Percentiles rank a stretch among this genome's conserved stretches.
These are phyloP conservation scores for Aspergillus neotritici DNA, from an alignment of 2,329 filamentous ascomycete genomes.

Conservation along the genomic window DNA sequence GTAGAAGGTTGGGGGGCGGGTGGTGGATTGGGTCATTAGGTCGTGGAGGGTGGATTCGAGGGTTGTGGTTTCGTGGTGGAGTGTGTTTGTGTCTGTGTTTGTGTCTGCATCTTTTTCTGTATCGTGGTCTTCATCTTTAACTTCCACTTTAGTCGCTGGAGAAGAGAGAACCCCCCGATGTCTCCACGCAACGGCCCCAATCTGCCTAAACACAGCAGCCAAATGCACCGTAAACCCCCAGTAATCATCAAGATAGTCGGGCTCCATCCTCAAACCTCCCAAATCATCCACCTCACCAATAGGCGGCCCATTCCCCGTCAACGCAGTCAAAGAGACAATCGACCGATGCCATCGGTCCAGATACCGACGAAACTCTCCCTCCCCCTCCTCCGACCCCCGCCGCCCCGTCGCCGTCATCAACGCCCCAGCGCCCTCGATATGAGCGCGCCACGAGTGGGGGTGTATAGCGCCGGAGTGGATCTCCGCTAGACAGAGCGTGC, in stretches of 20 bases:
- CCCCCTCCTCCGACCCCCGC: slow-evolving; percentile 20
- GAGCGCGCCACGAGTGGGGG: slow-evolving; percentile 39
- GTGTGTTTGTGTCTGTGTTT: slow-evolving; percentile 17
- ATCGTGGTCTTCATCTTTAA: too few species aligned
- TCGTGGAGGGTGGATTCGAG: slow-evolving; percentile 31
- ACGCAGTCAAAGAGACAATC: slow-evolving; percentile 38
- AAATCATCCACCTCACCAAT: slow-evolving; percentile 24
- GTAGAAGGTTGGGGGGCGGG: slow-evolving; percentile 29
- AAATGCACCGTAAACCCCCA: slow-evolving; percentile 39
- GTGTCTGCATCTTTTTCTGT: too few species aligned
- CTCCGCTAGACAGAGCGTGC: slow-evolving; percentile 40
- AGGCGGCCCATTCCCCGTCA: slow-evolving; percentile 36
- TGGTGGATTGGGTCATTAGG: slow-evolving; percentile 30
- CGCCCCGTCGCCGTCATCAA: slow-evolving; percentile 27
- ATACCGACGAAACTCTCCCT: slow-evolving; percentile 32
- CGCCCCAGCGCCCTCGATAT: slow-evolving; percentile 39
- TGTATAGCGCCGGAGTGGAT: slow-evolving; percentile 39
- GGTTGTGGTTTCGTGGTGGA: slow-evolving; percentile 25
- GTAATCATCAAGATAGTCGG: slow-evolving; percentile 40
- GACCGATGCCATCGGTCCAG: slow-evolving; percentile 39
- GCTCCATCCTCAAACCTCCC: slow-evolving; percentile 10
- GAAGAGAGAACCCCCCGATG: slow-evolving; percentile 18
- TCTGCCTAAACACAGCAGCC: slow-evolving; percentile 35
- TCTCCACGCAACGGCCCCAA: slow-evolving; percentile 34
- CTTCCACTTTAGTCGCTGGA: too few species aligned